These are phyloP conservation scores for Helenozyma baotianmanensis DNA, from an alignment of 805 yeast species.

Conservation along the genomic window DNA sequence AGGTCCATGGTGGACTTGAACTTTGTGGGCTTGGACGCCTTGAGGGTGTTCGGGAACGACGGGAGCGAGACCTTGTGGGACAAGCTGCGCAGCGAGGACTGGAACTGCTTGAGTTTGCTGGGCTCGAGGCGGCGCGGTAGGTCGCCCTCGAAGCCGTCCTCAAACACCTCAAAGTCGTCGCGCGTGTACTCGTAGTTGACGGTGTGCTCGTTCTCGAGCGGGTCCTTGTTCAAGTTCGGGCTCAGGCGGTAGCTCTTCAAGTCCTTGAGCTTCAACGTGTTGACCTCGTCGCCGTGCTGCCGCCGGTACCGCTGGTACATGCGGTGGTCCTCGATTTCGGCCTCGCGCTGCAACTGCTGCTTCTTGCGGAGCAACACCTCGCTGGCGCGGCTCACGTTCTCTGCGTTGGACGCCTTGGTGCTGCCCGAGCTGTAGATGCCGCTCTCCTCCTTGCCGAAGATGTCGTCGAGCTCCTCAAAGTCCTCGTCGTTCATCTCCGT, in stretches of 20 bases:
- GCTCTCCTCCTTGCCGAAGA: conserved; percentile 34
- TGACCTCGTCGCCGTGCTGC: conserved; percentile 17
- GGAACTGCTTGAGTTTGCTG: conserved; percentile 12
- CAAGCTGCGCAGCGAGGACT: conserved; percentile 1
- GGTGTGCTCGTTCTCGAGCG: conserved; percentile 30
- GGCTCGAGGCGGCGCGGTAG: conserved; percentile 7
- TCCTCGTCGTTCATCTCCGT: conserved; percentile 38
- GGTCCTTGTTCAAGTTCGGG: conserved; percentile 15
- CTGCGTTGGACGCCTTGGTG: conserved; percentile 5
- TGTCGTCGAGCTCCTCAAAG: conserved; percentile 33
- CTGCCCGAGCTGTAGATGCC: conserved; percentile 27
- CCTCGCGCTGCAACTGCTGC: conserved; percentile 24
- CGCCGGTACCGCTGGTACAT: conserved; percentile 16
- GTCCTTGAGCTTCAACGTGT: conserved; percentile 29
- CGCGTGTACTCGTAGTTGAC: conserved; percentile 32
- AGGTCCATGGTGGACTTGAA: conserved; percentile 34
- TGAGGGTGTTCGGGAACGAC: conserved; percentile 11
- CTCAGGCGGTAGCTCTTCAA: conserved; percentile 14
- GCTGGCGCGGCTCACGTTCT: conserved; percentile 16
- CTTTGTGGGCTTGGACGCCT: conserved; percentile 17
- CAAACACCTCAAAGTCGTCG: conserved; percentile 35
- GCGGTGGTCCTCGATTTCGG: conserved; percentile 33
- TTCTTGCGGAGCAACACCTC: conserved; percentile 21
- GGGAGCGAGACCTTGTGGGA: conserved; percentile 21
- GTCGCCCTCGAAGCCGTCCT: conserved; percentile 31